Evolutionary conservation across 2,329 filamentous ascomycete species (phyloP), one percentile per base, ranked within the genome.

Genomic region (Fusarium liriodendri): DNA sequence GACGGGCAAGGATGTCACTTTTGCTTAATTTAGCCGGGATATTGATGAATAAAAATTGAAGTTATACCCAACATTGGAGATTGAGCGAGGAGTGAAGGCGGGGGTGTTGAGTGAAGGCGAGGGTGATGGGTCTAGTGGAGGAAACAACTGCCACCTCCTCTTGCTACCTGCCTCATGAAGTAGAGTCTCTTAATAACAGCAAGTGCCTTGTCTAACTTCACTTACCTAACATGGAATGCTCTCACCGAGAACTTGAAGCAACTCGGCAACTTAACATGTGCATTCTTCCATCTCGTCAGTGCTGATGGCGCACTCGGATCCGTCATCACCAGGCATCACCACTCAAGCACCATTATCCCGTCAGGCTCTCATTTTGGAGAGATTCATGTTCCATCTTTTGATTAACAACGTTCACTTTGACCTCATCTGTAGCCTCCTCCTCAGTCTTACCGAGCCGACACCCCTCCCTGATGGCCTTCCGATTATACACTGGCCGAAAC

Each of bases 1-100:
- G 80, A 85, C 81, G 1, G 85, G 86, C 5, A 84, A 80, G 69
- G 85, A 89, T 67, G 82, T 89, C 8, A 74, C 75, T 2, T 76
- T 86, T 47, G 76, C 76, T 14, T 83, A 67, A 69, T 40, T 5
- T 2, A 5, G 16, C 22, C 11, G 20, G 16, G 38, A 3, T 40
- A n/a, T 37, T 67, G 67, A 76, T 72, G 62, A 68, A 67, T 25
- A 25, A 72, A 40, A 52, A 40, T 50, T 38, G 40, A 50, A 10
- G 50, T 13, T 40, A 61, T 32, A 18, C 3, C 8, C 25, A 54
- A 38, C 25, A 10, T 5, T 14, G 40, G 5, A 20, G n/a, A 11
- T 20, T 20, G 11, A n/a, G 18, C 16, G 18, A 45, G n/a, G 9
- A 13, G 40, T 22, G 40, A 45, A 7, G n/a, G 22, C 33, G 27